Evolutionary conservation across 352 stramenopile genomes (phyloP), one percentile per base, ranked within the genome.

Genomic region (Pythium folliculosum): DNA sequence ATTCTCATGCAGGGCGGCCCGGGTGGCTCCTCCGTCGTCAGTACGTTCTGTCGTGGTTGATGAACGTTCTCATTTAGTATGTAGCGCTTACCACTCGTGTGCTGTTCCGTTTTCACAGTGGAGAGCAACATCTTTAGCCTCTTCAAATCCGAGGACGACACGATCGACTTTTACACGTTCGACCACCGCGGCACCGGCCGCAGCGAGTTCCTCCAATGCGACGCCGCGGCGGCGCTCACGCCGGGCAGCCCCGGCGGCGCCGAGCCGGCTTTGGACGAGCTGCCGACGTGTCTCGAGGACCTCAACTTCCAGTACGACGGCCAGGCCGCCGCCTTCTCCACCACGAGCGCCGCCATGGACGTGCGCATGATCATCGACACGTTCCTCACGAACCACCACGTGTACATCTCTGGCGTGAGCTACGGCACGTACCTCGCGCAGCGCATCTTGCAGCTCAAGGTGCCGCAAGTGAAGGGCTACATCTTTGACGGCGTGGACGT

Each of bases 101-200:
- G 27, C 27, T 30, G 8, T 37, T n/a, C 9, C n/a, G 37, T n/a
- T n/a, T 10, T 40, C 9, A 8, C 38, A 68, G 61, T 68, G 61
- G 52, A 63, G 55, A 56, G 65, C 13, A 30, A n/a, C 0, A 64
- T 67, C 27, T 32, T 32, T 32, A 32, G 5, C 27, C 5, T 6
- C 5, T 32, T 32, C 27, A 32, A 32, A 5, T 32, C 27, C 5
- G 27, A 32, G 3, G 27, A 32, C 43, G 16, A 22, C 16, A 55
- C 4, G 2, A n/a, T 74, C 7, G 65, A 72, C 37, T 63, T 69
- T 3, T 79, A 79, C 53, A 72, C 65, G 43, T 54, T 79, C 30
- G 73, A 79, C 50, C 73, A 79, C 53, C 73, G 73, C 45, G 73
- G 73, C 52, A 75, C 66, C 6, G 73, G 69, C n/a, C 73, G 69